Conservation (phyloP, 805 yeast genomes). For the Ogataea paradorogensis region DNA sequence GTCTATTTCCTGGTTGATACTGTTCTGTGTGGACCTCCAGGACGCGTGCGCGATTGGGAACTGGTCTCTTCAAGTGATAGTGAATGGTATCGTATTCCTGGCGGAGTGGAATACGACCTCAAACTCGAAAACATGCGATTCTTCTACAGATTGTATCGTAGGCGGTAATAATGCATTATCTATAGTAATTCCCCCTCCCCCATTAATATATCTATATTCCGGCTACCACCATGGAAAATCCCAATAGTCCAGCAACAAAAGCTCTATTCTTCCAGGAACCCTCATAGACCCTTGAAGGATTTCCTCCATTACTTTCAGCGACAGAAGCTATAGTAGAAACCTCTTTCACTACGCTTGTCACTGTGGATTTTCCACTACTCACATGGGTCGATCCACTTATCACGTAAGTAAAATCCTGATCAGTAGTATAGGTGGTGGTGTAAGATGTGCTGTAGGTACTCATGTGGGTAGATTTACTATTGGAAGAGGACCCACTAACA, state of each 20-base stretch:
- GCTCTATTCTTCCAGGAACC: slow-evolving; percentile 24
- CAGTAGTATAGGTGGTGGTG: slow-evolving; percentile 16
- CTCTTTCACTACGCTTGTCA: slow-evolving; percentile 17
- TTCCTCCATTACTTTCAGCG: slow-evolving; percentile 20
- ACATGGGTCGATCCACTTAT: slow-evolving; percentile 15
- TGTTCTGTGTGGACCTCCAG: slow-evolving; percentile 53
- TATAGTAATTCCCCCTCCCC: too few relatives aligned
- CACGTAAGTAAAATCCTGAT: slow-evolving; percentile 7
- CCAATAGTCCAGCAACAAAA: slow-evolving; percentile 21
- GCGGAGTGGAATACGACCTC: slow-evolving; percentile 55
- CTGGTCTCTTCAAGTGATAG: slow-evolving; percentile 65
- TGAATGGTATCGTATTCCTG: slow-evolving; percentile 67
- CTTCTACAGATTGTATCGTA: slow-evolving; percentile 68
- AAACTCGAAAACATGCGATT: slow-evolving; percentile 86
- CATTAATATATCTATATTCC: slow-evolving; percentile 19
- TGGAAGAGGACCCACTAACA: slow-evolving; percentile 2
- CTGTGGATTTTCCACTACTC: slow-evolving; percentile 14
- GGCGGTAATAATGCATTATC: not conserved
- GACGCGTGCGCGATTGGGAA: slow-evolving; percentile 59
- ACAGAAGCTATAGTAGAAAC: slow-evolving; percentile 19
- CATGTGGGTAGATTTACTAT: slow-evolving; percentile 2
- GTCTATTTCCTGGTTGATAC: slow-evolving; percentile 78
- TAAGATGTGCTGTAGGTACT: slow-evolving; percentile 13
- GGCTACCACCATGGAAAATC: slow-evolving; percentile 21
- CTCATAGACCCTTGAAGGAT: slow-evolving; percentile 7